phyloP scores from a whole-genome alignment of 305 asterid species.

The Fraxinus sp. region DNA sequence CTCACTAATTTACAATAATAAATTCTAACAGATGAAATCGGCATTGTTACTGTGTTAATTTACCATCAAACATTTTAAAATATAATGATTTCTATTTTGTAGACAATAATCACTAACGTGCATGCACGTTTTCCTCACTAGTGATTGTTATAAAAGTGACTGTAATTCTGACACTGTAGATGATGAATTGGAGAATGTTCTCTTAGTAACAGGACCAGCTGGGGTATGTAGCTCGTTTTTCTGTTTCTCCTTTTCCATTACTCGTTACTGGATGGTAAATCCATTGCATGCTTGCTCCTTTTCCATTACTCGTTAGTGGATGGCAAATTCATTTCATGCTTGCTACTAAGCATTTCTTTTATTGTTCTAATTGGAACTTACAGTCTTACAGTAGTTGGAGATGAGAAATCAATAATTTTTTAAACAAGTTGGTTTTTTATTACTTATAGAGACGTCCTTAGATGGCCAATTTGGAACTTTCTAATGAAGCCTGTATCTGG shows the following conservation, averaged over 20 bases:
- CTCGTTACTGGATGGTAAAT: too few species aligned
- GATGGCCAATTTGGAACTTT: not conserved
- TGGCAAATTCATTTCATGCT: slow-evolving; percentile 23
- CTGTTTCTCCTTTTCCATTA: slow-evolving; percentile 9
- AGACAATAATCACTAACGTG: too few species aligned
- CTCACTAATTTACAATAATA: too few species aligned
- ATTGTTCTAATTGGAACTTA: not conserved
- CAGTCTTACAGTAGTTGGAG: not conserved
- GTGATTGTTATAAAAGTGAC: slow-evolving; percentile 53
- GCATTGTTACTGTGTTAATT: too few species aligned
- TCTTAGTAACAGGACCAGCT: slow-evolving; percentile 88
- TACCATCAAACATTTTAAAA: too few species aligned
- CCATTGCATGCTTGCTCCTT: too few species aligned
- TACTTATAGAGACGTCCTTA: not conserved
- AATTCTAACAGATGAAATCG: too few species aligned
- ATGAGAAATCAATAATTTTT: not conserved
- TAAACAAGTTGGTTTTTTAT: not conserved
- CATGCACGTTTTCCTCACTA: too few species aligned
- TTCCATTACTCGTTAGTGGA: not conserved
- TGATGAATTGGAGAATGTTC: slow-evolving; percentile 79
- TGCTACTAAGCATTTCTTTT: not conserved
- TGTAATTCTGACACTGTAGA: slow-evolving; percentile 47
- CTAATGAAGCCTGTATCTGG: not conserved
- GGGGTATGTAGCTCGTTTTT: slow-evolving; percentile 58
- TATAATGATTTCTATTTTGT: too few species aligned